Conservation (phyloP, 305 asterid genomes). For the Fraxinus paxiana region DNA sequence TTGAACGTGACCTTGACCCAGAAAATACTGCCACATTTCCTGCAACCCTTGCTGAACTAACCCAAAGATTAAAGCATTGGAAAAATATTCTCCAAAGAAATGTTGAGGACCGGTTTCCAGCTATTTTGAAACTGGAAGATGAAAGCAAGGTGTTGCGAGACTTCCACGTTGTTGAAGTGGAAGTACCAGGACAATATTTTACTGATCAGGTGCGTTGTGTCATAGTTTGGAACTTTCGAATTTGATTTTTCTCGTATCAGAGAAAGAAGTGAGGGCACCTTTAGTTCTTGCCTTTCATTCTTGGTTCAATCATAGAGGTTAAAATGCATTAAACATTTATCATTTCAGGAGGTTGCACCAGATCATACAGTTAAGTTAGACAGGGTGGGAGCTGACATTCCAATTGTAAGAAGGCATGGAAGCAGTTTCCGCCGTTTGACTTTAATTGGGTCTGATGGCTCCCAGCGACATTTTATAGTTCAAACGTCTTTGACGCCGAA, state of each 20-base stretch:
- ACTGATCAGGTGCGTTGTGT: slow-evolving; percentile 65
- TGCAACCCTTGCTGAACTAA: slow-evolving; percentile 87
- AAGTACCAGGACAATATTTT: slow-evolving; percentile 98
- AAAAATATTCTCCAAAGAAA: slow-evolving; percentile 93
- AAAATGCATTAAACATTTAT: neutral
- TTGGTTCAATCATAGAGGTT: neutral
- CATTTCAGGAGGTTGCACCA: slow-evolving; percentile 90
- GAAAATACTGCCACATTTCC: slow-evolving; percentile 92
- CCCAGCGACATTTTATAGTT: slow-evolving; percentile 96
- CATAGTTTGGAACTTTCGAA: slow-evolving; percentile 1
- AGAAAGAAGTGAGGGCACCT: neutral
- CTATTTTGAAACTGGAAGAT: slow-evolving; percentile 93
- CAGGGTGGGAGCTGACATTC: slow-evolving; percentile 96
- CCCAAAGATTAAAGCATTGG: slow-evolving; percentile 94
- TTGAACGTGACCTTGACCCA: slow-evolving; percentile 98
- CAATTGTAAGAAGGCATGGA: slow-evolving; percentile 96
- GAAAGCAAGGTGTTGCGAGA: slow-evolving; percentile 98
- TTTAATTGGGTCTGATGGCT: slow-evolving; percentile 96
- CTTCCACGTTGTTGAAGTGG: slow-evolving; percentile 95
- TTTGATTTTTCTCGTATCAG: neutral
- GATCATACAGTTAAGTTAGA: slow-evolving; percentile 97
- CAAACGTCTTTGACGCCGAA: slow-evolving; percentile 99
- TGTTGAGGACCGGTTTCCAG: slow-evolving; percentile 97
- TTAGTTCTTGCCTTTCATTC: neutral
- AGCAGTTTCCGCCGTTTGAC: slow-evolving; percentile 98